Conservation (phyloP, 2,329 filamentous ascomycete species). For the Rutstroemia sp. region DNA sequence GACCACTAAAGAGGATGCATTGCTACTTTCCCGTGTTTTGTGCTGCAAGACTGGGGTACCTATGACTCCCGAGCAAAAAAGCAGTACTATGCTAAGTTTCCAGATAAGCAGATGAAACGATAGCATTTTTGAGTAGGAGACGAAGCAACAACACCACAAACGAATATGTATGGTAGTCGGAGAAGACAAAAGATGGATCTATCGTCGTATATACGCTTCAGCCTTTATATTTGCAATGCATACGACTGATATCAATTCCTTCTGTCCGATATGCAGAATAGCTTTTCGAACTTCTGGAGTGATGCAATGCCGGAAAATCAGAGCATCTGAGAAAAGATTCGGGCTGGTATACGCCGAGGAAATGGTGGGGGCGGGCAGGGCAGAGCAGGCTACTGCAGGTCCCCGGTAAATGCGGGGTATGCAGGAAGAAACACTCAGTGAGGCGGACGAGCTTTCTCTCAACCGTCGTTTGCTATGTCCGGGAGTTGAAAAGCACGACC, state of each 20-base stretch:
- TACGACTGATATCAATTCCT: too few relatives aligned
- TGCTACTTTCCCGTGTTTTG: background rate
- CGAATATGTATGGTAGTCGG: too few relatives aligned
- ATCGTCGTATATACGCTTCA: too few relatives aligned
- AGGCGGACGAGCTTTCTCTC: background rate
- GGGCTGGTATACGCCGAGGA: background rate
- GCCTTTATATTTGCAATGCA: too few relatives aligned
- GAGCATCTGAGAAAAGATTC: background rate
- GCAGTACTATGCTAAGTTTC: too few relatives aligned
- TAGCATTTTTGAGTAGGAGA: too few relatives aligned
- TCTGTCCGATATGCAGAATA: too few relatives aligned
- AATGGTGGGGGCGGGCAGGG: background rate
- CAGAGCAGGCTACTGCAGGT: background rate
- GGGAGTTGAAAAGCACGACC: background rate
- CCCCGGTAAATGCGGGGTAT: background rate
- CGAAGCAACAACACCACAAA: too few relatives aligned
- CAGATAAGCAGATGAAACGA: too few relatives aligned
- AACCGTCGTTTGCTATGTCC: background rate
- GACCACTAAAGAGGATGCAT: slow-evolving; percentile 22
- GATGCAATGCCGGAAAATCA: background rate
- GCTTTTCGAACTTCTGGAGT: background rate
- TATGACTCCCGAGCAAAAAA: background rate
- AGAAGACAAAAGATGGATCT: too few relatives aligned
- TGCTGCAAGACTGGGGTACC: background rate
- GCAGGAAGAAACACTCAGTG: background rate